phyloP scores from a whole-genome alignment of 257 asterid genomes.

The Fraxinus americana region DNA sequence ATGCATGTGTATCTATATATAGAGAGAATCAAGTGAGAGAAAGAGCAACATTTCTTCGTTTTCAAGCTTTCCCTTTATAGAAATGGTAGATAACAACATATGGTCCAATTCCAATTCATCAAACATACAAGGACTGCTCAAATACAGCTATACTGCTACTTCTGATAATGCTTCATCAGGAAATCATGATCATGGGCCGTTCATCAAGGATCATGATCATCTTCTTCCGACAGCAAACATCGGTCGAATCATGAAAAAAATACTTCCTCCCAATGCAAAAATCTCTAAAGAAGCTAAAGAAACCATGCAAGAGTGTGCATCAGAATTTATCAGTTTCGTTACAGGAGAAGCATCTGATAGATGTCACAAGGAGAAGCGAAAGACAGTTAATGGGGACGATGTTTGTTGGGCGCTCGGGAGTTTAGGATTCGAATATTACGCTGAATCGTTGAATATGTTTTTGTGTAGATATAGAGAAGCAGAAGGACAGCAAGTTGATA shows the following conservation, averaged over 20 bases:
- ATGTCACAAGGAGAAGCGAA: conserved; percentile 51
- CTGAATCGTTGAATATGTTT: conserved; percentile 40
- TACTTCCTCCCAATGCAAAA: conserved; percentile 58
- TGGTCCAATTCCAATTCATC: background rate
- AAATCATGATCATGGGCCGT: too few relatives aligned
- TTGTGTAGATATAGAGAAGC: conserved; percentile 43
- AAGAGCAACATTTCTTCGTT: background rate
- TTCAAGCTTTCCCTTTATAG: background rate
- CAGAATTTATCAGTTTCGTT: conserved; percentile 65
- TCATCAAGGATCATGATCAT: conserved; percentile 42
- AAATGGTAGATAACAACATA: background rate
- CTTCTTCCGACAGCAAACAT: conserved; percentile 60
- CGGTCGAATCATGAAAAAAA: conserved; percentile 61
- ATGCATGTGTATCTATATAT: too few relatives aligned
- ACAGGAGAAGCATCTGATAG: conserved; percentile 61
- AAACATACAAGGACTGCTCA: background rate
- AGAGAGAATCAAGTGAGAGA: background rate
- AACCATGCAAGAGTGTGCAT: conserved; percentile 62
- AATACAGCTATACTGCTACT: background rate
- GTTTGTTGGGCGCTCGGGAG: conserved; percentile 53
- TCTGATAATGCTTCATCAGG: background rate
- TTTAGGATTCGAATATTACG: conserved; percentile 52
- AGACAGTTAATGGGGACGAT: conserved; percentile 62
- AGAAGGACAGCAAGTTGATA: conserved; percentile 43
- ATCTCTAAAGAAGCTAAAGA: conserved; percentile 58